Conservation (phyloP, 768 basidiomycete genomes). For the Chalciporus piperatus region DNA sequence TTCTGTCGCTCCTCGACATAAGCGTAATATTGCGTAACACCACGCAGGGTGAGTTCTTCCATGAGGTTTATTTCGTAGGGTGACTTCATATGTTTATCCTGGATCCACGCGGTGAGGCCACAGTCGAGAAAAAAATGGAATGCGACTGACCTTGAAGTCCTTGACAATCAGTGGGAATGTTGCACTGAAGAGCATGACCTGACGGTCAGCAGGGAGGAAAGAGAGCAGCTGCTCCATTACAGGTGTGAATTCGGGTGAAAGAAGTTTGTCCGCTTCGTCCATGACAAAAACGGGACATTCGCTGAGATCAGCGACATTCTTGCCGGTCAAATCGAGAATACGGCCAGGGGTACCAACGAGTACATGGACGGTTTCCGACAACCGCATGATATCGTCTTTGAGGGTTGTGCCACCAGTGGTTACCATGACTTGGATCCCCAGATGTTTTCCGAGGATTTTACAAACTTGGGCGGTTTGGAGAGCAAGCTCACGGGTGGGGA, state of each 20-base stretch:
- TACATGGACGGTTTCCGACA: conserved; percentile 89
- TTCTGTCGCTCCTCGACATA: conserved; percentile 99
- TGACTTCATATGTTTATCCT: conserved; percentile 96
- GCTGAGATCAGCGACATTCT: conserved; percentile 89
- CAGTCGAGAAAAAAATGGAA: background rate
- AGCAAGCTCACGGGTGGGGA: conserved; percentile 97
- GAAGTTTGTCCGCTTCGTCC: conserved; percentile 99
- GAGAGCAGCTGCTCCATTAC: conserved; percentile 95
- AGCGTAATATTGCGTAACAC: conserved; percentile 99
- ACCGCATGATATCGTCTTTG: conserved; percentile 94
- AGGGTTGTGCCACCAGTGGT: conserved; percentile 98
- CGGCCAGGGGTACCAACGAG: conserved; percentile 97
- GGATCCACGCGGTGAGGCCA: conserved; percentile 11
- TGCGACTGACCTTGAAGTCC: conserved; percentile 81
- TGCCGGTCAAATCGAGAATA: conserved; percentile 91
- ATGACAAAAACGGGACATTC: conserved; percentile 97
- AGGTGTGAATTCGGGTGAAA: conserved; percentile 95
- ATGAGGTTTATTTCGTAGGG: conserved; percentile 99
- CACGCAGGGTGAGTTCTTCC: conserved; percentile 98
- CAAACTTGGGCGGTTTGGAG: conserved; percentile 99
- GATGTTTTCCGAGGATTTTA: conserved; percentile 95
- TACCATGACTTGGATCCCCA: conserved; percentile 97
- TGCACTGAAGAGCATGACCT: conserved; percentile 99
- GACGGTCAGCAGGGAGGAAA: conserved; percentile 79
- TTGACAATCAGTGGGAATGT: conserved; percentile 99